A percentile compares a stretch with the other conserved stretches of the same genome.
Evolutionary conservation across 306 rosid species (phyloP).

Genomic region (Acacia confusa): DNA sequence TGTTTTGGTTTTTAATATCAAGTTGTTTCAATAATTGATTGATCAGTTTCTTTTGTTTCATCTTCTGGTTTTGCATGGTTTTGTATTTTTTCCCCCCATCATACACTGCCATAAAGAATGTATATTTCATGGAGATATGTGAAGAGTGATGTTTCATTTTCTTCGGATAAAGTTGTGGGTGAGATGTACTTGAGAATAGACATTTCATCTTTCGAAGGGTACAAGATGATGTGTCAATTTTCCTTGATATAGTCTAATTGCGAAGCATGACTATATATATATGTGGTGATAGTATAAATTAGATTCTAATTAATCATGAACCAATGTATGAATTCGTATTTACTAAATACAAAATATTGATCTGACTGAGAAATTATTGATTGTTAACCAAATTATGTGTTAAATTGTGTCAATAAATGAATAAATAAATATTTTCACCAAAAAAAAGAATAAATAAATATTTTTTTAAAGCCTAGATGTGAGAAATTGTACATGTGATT

Average conservation of each 20-base stretch:
- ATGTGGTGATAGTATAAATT: neutral
- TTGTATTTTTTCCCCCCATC: conserved; percentile 16
- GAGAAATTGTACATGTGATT: neutral
- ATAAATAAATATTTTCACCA: neutral
- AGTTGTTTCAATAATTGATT: neutral
- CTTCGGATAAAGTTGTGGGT: conserved; percentile 4
- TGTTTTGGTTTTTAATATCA: neutral
- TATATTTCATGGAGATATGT: conserved; percentile 21
- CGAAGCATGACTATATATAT: neutral
- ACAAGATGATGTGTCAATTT: neutral
- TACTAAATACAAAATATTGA: neutral
- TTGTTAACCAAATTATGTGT: neutral
- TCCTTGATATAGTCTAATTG: neutral
- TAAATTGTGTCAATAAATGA: neutral
- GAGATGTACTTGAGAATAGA: conserved; percentile 24
- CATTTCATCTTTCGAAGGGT: conserved; percentile 1
- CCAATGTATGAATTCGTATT: neutral
- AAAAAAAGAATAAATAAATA: neutral
- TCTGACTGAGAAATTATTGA: neutral
- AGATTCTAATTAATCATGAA: neutral
- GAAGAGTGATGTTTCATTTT: conserved; percentile 27
- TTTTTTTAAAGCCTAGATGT: neutral
- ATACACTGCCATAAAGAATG: conserved; percentile 22
- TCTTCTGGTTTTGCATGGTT: conserved; percentile 1
- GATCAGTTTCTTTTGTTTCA: conserved; percentile 12